phyloP scores from a whole-genome alignment of 148 eudicot species.

The Silene conica region DNA sequence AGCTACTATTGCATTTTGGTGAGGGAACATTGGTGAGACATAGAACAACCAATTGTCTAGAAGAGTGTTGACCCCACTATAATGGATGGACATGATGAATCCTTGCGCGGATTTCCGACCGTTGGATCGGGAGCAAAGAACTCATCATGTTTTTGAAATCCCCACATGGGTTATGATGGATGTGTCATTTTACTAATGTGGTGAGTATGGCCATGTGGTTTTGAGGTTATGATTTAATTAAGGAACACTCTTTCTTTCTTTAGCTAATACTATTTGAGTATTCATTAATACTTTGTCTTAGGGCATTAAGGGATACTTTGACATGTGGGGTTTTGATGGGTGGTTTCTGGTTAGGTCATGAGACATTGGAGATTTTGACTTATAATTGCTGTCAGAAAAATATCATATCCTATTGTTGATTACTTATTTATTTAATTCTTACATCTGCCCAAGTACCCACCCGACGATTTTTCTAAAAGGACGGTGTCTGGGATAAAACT shows the following conservation, averaged over 20 bases:
- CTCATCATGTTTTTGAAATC: conserved; percentile 30
- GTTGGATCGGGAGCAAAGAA: conserved; percentile 32
- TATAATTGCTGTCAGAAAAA: conserved; percentile 25
- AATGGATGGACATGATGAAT: conserved; percentile 34
- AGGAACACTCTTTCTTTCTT: conserved; percentile 17
- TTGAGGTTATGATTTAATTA: conserved; percentile 24
- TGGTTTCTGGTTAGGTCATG: conserved; percentile 23
- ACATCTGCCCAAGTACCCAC: neutral
- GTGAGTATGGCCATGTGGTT: conserved; percentile 34
- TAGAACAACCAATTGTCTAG: conserved; percentile 33
- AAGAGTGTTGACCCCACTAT: conserved; percentile 33
- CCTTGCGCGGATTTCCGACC: conserved; percentile 26
- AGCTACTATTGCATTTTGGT: conserved; percentile 27
- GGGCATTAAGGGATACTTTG: conserved; percentile 14
- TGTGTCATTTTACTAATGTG: conserved; percentile 25
- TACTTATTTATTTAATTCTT: neutral
- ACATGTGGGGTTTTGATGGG: conserved; percentile 32
- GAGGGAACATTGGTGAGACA: conserved; percentile 52
- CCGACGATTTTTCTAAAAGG: neutral
- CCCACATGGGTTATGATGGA: conserved; percentile 35
- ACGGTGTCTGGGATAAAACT: neutral
- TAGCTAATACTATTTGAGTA: conserved; percentile 16
- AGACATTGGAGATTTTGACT: conserved; percentile 30
- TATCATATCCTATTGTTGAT: neutral
- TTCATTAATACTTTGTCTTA: conserved; percentile 20